Evolutionary conservation across 345 rosid species (phyloP).

Genomic region (Gossypium herbaceum): DNA sequence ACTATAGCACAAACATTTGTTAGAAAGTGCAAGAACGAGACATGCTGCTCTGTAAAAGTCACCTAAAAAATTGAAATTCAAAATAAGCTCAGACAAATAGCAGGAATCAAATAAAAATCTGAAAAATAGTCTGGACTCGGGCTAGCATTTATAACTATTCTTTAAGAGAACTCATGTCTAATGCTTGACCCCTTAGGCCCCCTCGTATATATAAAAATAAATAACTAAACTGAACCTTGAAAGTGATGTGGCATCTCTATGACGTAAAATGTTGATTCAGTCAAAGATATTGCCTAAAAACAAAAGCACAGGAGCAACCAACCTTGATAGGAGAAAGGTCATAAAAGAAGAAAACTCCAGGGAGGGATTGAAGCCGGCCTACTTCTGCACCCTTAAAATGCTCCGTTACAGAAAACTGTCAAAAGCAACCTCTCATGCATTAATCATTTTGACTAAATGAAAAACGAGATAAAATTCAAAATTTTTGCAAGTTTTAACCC

Average conservation of each 20-base stretch:
- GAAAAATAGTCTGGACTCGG: not conserved
- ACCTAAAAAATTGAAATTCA: constrained; percentile 45
- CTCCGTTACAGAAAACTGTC: constrained; percentile 93
- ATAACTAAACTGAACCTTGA: not conserved
- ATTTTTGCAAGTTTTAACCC: not conserved
- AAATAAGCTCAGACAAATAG: not conserved
- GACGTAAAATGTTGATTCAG: not conserved
- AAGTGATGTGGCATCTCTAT: not conserved
- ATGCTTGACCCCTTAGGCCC: not conserved
- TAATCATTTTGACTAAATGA: constrained; percentile 18
- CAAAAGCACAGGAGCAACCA: constrained; percentile 4
- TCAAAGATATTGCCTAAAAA: not conserved
- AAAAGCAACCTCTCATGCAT: constrained; percentile 3
- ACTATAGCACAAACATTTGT: constrained; percentile 92
- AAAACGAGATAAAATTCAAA: not conserved
- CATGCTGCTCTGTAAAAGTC: constrained; percentile 74
- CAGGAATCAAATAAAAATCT: not conserved
- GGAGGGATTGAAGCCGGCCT: constrained; percentile 73
- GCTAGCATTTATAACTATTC: not conserved
- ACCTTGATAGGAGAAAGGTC: constrained; percentile 99
- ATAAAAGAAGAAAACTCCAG: constrained; percentile 96
- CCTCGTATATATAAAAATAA: not conserved
- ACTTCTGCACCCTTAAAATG: constrained; percentile 65
- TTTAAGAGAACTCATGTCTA: not conserved
- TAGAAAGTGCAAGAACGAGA: constrained; percentile 88